phyloP scores from a whole-genome alignment of 75 land plant genomes.

The Pinus taeda region DNA sequence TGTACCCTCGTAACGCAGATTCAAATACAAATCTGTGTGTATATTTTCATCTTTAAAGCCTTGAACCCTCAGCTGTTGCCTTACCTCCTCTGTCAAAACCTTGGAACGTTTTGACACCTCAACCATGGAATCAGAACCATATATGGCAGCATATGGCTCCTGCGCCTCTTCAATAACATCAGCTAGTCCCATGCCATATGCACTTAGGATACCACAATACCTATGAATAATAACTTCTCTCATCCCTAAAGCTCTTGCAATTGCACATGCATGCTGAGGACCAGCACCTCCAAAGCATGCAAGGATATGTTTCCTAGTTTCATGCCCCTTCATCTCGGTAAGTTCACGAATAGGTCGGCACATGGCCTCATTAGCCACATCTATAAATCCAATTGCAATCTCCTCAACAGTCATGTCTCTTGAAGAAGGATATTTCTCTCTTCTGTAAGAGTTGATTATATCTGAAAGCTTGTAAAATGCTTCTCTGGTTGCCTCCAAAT shows the following conservation, averaged over 20 bases:
- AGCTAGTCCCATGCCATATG: constrained; percentile 98
- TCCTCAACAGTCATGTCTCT: constrained; percentile 91
- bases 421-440: constrained; percentile 65
- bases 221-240: constrained; percentile 84
- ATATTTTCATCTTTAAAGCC: constrained; percentile 69
- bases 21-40: constrained; percentile 66
- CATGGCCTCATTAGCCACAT: constrained; percentile 99
- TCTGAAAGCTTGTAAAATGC: constrained; percentile 61
- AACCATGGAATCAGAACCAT: constrained; percentile 55
- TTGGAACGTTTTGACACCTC: constrained; percentile 69
- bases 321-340: constrained; percentile 98
- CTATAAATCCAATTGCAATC: constrained; percentile 87
- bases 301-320: constrained; percentile 86
- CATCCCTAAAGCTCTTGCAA: constrained; percentile 92
- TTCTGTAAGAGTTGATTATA: constrained; percentile 68
- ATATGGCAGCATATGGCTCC: constrained; percentile 88
- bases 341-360: constrained; percentile 95
- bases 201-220: constrained; percentile 96
- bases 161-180: constrained; percentile 98
- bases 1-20: constrained; percentile 93
- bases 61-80: constrained; percentile 57
- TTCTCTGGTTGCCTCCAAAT: constrained; percentile 58
- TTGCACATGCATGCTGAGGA: constrained; percentile 99
- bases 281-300: constrained; percentile 99
- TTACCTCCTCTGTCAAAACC: constrained; percentile 49